These are phyloP conservation scores for Pseudogymnoascus sp. DNA, from an alignment of 2,329 filamentous ascomycete genomes.

Conservation along the genomic window DNA sequence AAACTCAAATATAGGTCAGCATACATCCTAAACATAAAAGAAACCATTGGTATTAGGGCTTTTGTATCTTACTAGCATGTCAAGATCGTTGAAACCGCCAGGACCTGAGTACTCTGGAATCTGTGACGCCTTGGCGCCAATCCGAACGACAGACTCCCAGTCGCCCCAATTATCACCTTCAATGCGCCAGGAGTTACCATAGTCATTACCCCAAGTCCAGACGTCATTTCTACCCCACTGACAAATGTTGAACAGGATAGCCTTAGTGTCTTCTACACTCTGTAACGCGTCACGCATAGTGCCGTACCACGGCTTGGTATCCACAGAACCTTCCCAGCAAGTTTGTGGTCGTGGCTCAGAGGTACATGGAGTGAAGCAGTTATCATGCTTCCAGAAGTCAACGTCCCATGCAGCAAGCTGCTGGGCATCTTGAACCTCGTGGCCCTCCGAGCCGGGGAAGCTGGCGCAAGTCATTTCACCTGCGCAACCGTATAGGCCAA, in stretches of 20 bases:
- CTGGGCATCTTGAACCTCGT: conserved; percentile 20
- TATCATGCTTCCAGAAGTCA: conserved; percentile 36
- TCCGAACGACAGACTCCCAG: conserved; percentile 32
- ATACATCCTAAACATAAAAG: not conserved
- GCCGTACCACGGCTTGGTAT: conserved; percentile 29
- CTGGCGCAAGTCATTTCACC: conserved; percentile 29
- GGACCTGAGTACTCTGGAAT: conserved; percentile 31
- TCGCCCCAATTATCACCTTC: conserved; percentile 34
- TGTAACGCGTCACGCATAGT: conserved; percentile 30
- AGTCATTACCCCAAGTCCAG: conserved; percentile 31
- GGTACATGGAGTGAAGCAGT: not conserved
- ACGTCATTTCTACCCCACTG: conserved; percentile 37
- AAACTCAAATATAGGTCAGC: not conserved
- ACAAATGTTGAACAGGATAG: conserved; percentile 34
- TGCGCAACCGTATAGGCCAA: conserved; percentile 33
- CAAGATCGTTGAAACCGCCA: conserved; percentile 35
- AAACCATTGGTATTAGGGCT: not conserved
- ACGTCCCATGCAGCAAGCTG: conserved; percentile 27
- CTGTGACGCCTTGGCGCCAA: conserved; percentile 34
- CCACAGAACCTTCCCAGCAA: conserved; percentile 32
- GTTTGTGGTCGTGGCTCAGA: conserved; percentile 12
- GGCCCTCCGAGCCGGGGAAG: conserved; percentile 25
- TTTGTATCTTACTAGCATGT: conserved; percentile 30
- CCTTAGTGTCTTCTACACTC: conserved; percentile 21
- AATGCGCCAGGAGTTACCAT: conserved; percentile 35